Percentiles rank a stretch among this genome's conserved stretches.
Evolutionary conservation across 495 filamentous ascomycete genomes (phyloP).

Genomic region (Penicillium cinerascens): DNA sequence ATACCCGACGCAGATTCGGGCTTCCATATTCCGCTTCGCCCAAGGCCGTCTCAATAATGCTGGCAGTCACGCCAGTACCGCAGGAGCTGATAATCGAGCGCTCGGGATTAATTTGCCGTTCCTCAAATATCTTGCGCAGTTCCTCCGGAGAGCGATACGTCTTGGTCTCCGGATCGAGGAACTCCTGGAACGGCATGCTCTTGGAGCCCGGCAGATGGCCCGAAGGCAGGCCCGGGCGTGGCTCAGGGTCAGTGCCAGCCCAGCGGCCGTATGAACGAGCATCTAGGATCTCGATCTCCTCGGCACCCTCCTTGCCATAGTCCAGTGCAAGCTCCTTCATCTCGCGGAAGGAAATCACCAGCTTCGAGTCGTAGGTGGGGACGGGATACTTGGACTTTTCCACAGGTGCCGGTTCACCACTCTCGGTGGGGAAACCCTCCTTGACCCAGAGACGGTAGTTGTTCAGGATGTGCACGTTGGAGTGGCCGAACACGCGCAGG

Average conservation of each 20-base stretch:
- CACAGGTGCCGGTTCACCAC: slow-evolving; percentile 63
- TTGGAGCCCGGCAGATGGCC: slow-evolving; percentile 90
- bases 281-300: slow-evolving; percentile 85
- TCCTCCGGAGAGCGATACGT: slow-evolving; percentile 69
- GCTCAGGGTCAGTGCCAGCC: slow-evolving; percentile 80
- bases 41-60: slow-evolving; percentile 83
- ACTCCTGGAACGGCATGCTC: slow-evolving; percentile 72
- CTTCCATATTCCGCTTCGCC: slow-evolving; percentile 70
- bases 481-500: slow-evolving; percentile 82
- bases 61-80: slow-evolving; percentile 94
- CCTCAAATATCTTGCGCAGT: slow-evolving; percentile 70
- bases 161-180: slow-evolving; percentile 81
- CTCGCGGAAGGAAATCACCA: slow-evolving; percentile 71
- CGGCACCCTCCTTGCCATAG: slow-evolving; percentile 70
- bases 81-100: slow-evolving; percentile 86
- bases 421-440: slow-evolving; percentile 74
- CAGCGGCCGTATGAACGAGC: slow-evolving; percentile 78
- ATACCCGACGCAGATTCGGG: slow-evolving; percentile 67
- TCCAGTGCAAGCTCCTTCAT: slow-evolving; percentile 73
- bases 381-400: slow-evolving; percentile 53
- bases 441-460: slow-evolving; percentile 91
- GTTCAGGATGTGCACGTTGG: slow-evolving; percentile 85
- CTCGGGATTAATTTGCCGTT: slow-evolving; percentile 71
- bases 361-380: slow-evolving; percentile 50
- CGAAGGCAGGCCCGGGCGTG: slow-evolving; percentile 78